phyloP scores from a whole-genome alignment of 2,329 filamentous ascomycete species.

The Ramichloridium luteum region DNA sequence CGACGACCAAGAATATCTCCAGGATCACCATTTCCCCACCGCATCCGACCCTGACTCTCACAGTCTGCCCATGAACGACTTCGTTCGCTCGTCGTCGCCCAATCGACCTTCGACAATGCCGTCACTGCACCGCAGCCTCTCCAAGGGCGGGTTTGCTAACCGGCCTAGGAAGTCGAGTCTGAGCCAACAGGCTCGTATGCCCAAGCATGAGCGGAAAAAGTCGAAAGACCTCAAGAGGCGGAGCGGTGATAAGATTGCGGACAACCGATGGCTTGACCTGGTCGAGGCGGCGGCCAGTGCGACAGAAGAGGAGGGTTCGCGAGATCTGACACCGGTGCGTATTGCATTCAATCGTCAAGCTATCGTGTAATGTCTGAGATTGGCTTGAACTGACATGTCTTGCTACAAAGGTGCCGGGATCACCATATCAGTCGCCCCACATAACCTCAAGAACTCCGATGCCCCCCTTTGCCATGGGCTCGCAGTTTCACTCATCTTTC shows the following conservation, averaged over 20 bases:
- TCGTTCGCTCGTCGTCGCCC: constrained; percentile 56
- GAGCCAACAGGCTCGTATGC: constrained; percentile 61
- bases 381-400: no score
- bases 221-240: constrained; percentile 66
- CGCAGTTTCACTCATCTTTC: constrained; percentile 53
- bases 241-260: constrained; percentile 68
- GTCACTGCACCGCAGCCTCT: constrained; percentile 60
- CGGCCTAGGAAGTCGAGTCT: constrained; percentile 78
- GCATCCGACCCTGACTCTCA: constrained; percentile 42
- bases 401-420: constrained; percentile 35
- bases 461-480: constrained; percentile 41
- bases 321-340: constrained; percentile 75
- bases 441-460: constrained; percentile 47
- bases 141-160: constrained; percentile 41
- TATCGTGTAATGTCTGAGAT: no score
- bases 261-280: constrained; percentile 90
- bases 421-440: constrained; percentile 40
- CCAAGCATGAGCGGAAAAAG: constrained; percentile 68
- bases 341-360: no score
- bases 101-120: constrained; percentile 63
- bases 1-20: constrained; percentile 46
- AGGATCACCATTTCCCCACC: constrained; percentile 35
- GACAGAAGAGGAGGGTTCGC: constrained; percentile 74
- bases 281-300: constrained; percentile 90
- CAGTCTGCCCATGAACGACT: constrained; percentile 70